Conservation (phyloP, 163 green algal genomes). For the Chlorella variabilis region DNA sequence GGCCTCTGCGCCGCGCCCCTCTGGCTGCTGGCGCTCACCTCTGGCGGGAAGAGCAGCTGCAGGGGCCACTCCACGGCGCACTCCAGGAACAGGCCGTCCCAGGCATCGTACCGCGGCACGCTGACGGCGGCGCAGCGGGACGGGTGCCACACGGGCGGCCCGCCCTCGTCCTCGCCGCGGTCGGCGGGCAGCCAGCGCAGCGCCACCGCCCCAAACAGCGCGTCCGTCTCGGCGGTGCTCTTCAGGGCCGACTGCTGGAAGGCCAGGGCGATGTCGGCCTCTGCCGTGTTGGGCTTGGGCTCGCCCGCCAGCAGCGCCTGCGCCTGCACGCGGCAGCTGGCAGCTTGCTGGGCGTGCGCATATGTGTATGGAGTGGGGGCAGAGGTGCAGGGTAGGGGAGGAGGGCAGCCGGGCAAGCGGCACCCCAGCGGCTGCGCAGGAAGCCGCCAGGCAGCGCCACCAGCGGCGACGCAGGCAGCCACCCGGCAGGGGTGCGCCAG, state of each 20-base stretch:
- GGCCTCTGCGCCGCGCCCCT: too few species aligned
- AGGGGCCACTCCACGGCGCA: constrained; percentile 82
- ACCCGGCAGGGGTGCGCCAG: too few species aligned
- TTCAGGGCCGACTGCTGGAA: constrained; percentile 73
- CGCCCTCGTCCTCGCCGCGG: constrained; percentile 6
- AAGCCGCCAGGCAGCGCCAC: too few species aligned
- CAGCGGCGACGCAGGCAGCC: too few species aligned
- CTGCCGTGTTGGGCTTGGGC: constrained; percentile 58
- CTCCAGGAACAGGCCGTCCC: constrained; percentile 80
- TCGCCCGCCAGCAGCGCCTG: constrained; percentile 56
- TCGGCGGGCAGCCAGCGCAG: constrained; percentile 44
- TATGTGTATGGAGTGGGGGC: too few species aligned
- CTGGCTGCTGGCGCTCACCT: too few species aligned
- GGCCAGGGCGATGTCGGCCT: constrained; percentile 55
- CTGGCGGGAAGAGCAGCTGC: constrained; percentile 80
- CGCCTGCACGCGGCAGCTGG: too few species aligned
- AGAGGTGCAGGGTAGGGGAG: too few species aligned
- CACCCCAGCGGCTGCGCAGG: too few species aligned
- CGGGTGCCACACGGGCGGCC: constrained; percentile 29
- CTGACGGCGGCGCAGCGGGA: constrained; percentile 29
- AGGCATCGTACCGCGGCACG: constrained; percentile 74
- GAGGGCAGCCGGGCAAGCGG: too few species aligned
- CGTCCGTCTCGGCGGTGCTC: constrained; percentile 68
- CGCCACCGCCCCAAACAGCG: constrained; percentile 55
- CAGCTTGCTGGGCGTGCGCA: too few species aligned